A percentile compares a stretch with the other conserved stretches of the same genome.
Conservation (phyloP, 495 filamentous ascomycete genomes). For the Acidomyces sp. region DNA sequence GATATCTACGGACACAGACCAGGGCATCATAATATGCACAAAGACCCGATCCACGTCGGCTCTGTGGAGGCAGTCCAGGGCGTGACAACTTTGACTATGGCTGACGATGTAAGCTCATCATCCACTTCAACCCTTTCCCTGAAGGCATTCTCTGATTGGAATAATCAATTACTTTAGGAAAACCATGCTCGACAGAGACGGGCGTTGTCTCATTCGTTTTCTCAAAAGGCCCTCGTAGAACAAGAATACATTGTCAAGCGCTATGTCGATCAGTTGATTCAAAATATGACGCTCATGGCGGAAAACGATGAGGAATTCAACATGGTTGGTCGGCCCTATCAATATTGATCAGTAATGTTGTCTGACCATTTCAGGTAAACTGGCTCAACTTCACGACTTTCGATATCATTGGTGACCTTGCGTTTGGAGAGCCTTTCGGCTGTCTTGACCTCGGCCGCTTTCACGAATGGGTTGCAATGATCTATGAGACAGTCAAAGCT, state of each 20-base stretch:
- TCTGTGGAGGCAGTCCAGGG: conserved; percentile 23
- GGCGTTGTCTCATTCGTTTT: conserved; percentile 24
- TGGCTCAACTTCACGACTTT: conserved; percentile 29
- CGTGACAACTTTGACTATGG: conserved; percentile 27
- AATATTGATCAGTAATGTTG: too few species aligned
- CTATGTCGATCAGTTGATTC: conserved; percentile 25
- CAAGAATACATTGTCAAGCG: conserved; percentile 26
- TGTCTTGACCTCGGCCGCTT: conserved; percentile 21
- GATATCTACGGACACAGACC: conserved; percentile 24
- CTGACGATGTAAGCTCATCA: too few species aligned
- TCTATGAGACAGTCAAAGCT: conserved; percentile 25
- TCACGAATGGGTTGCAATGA: conserved; percentile 25
- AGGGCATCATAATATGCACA: conserved; percentile 23
- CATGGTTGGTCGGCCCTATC: too few species aligned
- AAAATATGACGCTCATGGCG: conserved; percentile 19
- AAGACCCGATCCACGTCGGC: conserved; percentile 26
- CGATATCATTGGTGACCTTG: conserved; percentile 29
- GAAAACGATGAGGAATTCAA: conserved; percentile 20
- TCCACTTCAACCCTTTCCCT: too few species aligned
- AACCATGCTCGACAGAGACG: conserved; percentile 24
- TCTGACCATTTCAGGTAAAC: too few species aligned
- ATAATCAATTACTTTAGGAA: too few species aligned
- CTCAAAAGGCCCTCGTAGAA: conserved; percentile 23
- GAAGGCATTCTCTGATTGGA: too few species aligned
- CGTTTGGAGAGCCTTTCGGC: conserved; percentile 29